Conservation (phyloP, 495 filamentous ascomycete species). For the Parathielavia appendiculata region DNA sequence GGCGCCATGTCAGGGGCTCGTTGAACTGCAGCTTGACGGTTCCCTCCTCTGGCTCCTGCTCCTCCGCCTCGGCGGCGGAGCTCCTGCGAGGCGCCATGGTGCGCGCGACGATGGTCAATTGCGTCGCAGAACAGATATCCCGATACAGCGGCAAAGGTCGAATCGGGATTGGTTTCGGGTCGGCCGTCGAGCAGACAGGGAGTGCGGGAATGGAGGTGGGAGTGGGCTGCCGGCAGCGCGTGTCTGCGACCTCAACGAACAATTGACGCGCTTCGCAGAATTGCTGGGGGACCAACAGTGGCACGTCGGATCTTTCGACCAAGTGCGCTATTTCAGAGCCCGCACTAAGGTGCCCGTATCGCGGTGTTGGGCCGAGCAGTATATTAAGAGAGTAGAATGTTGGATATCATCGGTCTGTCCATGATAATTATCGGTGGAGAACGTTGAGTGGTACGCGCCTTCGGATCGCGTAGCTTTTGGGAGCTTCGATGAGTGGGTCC, state of each 20-base stretch:
- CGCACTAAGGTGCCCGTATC: not conserved
- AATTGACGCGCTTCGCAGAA: not conserved
- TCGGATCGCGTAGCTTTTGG: slow-evolving; percentile 12
- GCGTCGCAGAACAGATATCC: not conserved
- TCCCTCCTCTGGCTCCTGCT: slow-evolving; percentile 27
- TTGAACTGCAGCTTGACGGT: slow-evolving; percentile 61
- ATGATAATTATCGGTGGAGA: slow-evolving; percentile 5
- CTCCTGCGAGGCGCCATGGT: slow-evolving; percentile 38
- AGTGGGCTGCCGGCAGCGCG: slow-evolving; percentile 1
- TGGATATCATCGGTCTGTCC: slow-evolving; percentile 2
- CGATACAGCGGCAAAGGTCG: not conserved
- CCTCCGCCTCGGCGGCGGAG: slow-evolving; percentile 29
- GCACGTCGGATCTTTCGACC: not conserved
- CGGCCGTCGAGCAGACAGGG: not conserved
- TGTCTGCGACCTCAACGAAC: slow-evolving; percentile 11
- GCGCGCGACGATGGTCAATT: slow-evolving; percentile 16
- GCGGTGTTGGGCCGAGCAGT: not conserved
- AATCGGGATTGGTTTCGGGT: slow-evolving; percentile 3
- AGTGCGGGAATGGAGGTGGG: not conserved
- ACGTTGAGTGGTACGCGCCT: slow-evolving; percentile 5
- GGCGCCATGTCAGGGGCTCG: slow-evolving; percentile 84
- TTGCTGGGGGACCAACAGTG: not conserved
- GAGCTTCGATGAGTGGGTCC: slow-evolving; percentile 10
- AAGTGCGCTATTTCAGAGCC: not conserved
- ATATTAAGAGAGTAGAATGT: not conserved